Evolutionary conservation across 2,329 filamentous ascomycete genomes (phyloP).

Genomic region (Ascosphaera apis): DNA sequence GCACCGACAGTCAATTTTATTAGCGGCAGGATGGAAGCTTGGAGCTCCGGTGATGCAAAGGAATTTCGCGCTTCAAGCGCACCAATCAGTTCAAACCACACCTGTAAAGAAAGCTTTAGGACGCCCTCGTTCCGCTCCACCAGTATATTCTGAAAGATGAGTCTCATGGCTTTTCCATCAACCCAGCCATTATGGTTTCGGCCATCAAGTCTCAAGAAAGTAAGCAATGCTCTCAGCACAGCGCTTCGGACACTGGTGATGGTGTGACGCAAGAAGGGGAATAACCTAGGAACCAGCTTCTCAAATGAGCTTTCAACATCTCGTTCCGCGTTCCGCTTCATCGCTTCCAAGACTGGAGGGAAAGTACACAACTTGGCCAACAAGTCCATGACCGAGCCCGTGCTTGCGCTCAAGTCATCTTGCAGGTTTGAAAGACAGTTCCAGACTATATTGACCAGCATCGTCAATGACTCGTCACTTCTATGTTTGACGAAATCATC

Average conservation of each 20-base stretch:
- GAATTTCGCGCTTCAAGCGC: slow-evolving; percentile 39
- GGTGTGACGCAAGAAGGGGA: slow-evolving; percentile 88
- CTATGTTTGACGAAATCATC: slow-evolving; percentile 81
- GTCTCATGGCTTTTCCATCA: slow-evolving; percentile 62
- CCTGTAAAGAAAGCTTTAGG: slow-evolving; percentile 57
- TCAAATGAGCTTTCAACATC: slow-evolving; percentile 80
- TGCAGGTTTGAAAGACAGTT: slow-evolving; percentile 90
- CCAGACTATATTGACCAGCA: slow-evolving; percentile 87
- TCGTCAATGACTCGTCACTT: slow-evolving; percentile 44
- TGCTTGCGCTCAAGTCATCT: slow-evolving; percentile 90
- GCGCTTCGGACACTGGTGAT: slow-evolving; percentile 89
- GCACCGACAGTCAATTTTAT: slow-evolving; percentile 71
- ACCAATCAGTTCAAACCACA: slow-evolving; percentile 61
- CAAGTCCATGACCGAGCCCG: slow-evolving; percentile 94
- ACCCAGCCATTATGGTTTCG: slow-evolving; percentile 73
- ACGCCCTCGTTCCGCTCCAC: slow-evolving; percentile 77
- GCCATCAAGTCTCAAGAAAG: slow-evolving; percentile 70
- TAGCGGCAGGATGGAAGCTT: slow-evolving; percentile 52
- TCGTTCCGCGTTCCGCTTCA: slow-evolving; percentile 69
- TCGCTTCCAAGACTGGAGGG: slow-evolving; percentile 72
- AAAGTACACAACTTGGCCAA: slow-evolving; percentile 90
- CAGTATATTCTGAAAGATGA: slow-evolving; percentile 86
- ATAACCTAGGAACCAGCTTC: slow-evolving; percentile 74
- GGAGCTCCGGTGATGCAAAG: slow-evolving; percentile 49
- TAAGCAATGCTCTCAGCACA: slow-evolving; percentile 75